Evolutionary conservation across 1,284 basidiomycete genomes (phyloP), one percentile per base, ranked within the genome.

Genomic region (Agroathelia rolfsii): DNA sequence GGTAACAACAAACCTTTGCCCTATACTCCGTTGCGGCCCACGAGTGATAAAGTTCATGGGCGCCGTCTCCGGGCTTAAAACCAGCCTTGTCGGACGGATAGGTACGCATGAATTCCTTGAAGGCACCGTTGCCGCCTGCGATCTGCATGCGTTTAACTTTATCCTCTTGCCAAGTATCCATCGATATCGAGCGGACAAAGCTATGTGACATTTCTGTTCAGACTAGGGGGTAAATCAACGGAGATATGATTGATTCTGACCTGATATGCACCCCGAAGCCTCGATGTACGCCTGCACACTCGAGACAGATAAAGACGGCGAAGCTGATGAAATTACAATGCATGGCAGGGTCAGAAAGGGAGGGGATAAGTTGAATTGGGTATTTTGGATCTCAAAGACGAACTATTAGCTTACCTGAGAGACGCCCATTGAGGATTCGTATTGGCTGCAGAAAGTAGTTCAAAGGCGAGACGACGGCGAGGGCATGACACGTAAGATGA

Each of bases 111-210:
- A 93, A 94, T 3, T 72, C 55, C 42, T 69, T 72, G 62, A 92
- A 92, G 18, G 75, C 73, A 4, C 65, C 70, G 50, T 94, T 94
- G 34, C 90, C 90, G 39, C 90, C 89, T 27, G 83, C 32, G 27
- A 87, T 85, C 73, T 84, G 77, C 87, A 96, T 94, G 44, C 89
- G 77, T 49, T 64, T 78, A 45, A 94, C 65, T 56, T 96, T 90
- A 34, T 90, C 86, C 24, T 80, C 74, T 38, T 87, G 83, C 90
- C 90, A 95, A 47, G 88, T 83, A 59, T 94, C 90, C 90, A 95
- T 95, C 36, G 89, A 92, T 46, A 89, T 76, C 30, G 85, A 90
- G 49, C 89, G 72, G 34, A 94, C 86, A 59, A 93, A 93, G 51
- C 86, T 90, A 56, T 11, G 11, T 13, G 40, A n/a, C n/a, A n/a